These are phyloP conservation scores for Urtica urens DNA, from an alignment of 306 rosid genomes.

Conservation along the genomic window DNA sequence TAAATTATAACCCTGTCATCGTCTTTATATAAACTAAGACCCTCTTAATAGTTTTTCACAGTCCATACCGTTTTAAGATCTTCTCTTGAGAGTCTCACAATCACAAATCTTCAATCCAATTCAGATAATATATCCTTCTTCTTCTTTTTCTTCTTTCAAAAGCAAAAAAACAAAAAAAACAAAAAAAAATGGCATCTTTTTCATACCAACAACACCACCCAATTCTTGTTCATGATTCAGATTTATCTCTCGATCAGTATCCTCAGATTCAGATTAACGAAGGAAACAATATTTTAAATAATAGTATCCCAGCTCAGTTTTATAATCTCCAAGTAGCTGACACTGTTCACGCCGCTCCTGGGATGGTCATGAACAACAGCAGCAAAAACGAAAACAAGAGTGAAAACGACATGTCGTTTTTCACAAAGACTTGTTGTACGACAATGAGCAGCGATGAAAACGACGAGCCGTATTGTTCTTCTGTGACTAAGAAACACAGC, in stretches of 20 bases:
- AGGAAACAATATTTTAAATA: not conserved
- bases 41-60: constrained; percentile 24
- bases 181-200: constrained; percentile 58
- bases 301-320: constrained; percentile 11
- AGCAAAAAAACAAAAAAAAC: not conserved
- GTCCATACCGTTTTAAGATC: constrained; percentile 19
- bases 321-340: too few relatives aligned
- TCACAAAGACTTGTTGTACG: too few relatives aligned
- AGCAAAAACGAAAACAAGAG: too few relatives aligned
- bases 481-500: constrained; percentile 38
- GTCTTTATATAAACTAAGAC: constrained; percentile 36
- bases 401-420: too few relatives aligned
- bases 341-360: too few relatives aligned
- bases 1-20: not conserved
- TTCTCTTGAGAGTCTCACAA: constrained; percentile 20
- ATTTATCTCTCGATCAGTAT: constrained; percentile 17
- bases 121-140: not conserved
- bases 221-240: constrained; percentile 37
- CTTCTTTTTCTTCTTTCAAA: constrained; percentile 17
- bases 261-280: constrained; percentile 2
- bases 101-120: not conserved
- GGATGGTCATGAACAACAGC: too few relatives aligned
- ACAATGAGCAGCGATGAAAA: too few relatives aligned
- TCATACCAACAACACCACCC: constrained; percentile 36
- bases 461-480: too few relatives aligned